Conservation (phyloP, 768 basidiomycete species). For the Paxillus rubicundulus region DNA sequence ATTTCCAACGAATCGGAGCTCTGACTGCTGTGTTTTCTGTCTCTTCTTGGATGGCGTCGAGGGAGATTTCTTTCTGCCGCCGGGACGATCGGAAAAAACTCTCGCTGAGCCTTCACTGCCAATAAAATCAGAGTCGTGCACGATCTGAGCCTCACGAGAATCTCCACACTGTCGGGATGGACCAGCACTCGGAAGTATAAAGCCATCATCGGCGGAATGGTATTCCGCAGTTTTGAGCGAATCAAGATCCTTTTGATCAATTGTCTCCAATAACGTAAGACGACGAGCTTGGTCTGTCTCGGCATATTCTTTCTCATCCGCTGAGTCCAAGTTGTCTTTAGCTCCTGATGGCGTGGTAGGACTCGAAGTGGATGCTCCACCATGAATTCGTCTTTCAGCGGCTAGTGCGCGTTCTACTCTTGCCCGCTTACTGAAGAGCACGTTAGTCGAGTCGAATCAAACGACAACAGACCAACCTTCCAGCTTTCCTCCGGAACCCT, state of each 20-base stretch:
- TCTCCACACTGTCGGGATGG: constrained; percentile 3
- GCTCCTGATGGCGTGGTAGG: constrained; percentile 16
- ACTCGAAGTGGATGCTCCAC: constrained; percentile 13
- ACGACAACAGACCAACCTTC: constrained; percentile 44
- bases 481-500: constrained; percentile 71
- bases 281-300: constrained; percentile 52
- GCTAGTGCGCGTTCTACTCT: constrained; percentile 76
- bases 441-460: neutral
- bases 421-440: constrained; percentile 61
- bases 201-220: constrained; percentile 52
- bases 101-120: neutral
- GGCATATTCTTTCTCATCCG: constrained; percentile 40
- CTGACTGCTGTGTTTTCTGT: constrained; percentile 20
- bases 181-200: constrained; percentile 38
- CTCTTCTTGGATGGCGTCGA: constrained; percentile 15
- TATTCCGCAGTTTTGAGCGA: constrained; percentile 42
- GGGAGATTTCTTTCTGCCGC: neutral
- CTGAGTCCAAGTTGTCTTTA: constrained; percentile 32
- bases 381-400: constrained; percentile 60
- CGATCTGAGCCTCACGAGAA: neutral
- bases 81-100: neutral
- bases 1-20: constrained; percentile 13
- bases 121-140: neutral
- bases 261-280: constrained; percentile 47
- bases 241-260: constrained; percentile 42